A percentile compares a stretch with the other conserved stretches of the same genome.
Evolutionary conservation across 345 rosid genomes (phyloP).

Genomic region (Eucalyptus grandis): DNA sequence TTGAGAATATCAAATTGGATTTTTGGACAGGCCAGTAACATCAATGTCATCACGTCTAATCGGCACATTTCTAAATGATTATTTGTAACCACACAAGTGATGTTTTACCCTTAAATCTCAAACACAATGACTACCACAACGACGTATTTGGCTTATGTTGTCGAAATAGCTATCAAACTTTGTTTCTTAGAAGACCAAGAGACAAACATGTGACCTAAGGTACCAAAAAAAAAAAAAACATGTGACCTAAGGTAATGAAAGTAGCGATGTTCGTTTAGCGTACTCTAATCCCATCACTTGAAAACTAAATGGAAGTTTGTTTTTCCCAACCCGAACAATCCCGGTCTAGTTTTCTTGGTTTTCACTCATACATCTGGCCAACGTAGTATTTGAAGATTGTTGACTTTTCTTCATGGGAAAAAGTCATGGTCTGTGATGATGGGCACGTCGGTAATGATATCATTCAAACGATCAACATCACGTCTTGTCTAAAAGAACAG

Average conservation of each 20-base stretch:
- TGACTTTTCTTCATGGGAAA: not conserved
- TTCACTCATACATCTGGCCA: not conserved
- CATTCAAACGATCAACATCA: not conserved
- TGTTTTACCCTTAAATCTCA: not conserved
- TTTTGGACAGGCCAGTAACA: not conserved
- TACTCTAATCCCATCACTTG: too few species aligned
- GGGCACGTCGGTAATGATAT: not conserved
- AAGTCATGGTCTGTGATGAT: not conserved
- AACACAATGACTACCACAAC: not conserved
- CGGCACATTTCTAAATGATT: not conserved
- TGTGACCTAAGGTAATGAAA: not conserved
- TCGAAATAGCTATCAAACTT: not conserved
- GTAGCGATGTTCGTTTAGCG: too few species aligned
- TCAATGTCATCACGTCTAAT: not conserved
- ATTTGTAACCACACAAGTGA: not conserved
- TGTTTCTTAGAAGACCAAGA: not conserved
- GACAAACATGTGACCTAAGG: not conserved
- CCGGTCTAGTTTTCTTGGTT: not conserved
- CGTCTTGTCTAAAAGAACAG: too few species aligned
- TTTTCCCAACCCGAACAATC: not conserved
- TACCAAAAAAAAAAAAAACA: not conserved
- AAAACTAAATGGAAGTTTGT: not conserved
- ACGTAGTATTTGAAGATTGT: not conserved
- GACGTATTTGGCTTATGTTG: accelerated
- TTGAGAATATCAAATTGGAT: not conserved